These are phyloP conservation scores for Trichosporon sp. DNA, from an alignment of 1,284 basidiomycete species.

Conservation along the genomic window DNA sequence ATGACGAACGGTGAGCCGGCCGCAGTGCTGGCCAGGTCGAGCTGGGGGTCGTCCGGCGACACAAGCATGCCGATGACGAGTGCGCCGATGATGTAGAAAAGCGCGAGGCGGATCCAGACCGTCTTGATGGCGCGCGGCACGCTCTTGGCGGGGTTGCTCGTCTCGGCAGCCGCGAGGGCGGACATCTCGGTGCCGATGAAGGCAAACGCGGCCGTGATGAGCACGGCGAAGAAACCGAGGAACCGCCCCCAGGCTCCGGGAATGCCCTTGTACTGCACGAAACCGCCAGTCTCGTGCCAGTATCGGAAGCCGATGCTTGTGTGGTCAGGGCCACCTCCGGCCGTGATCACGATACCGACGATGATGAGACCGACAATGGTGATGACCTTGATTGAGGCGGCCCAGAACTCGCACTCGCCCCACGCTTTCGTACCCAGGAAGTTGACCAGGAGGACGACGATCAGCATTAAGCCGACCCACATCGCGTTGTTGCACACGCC, in stretches of 20 bases:
- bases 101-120: constrained; percentile 67
- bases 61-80: constrained; percentile 75
- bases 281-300: constrained; percentile 59
- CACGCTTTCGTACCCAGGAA: constrained; percentile 37
- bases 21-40: constrained; percentile 65
- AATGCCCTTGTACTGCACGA: constrained; percentile 56
- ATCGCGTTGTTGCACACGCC: constrained; percentile 58
- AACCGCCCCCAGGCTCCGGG: constrained; percentile 57
- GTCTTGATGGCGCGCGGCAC: constrained; percentile 74
- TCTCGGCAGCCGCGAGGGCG: constrained; percentile 57
- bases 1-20: constrained; percentile 80
- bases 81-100: constrained; percentile 66
- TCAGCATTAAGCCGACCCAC: constrained; percentile 43
- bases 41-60: constrained; percentile 65
- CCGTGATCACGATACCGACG: constrained; percentile 66
- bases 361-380: constrained; percentile 65
- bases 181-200: constrained; percentile 50
- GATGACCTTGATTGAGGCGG: constrained; percentile 74
- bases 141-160: constrained; percentile 68
- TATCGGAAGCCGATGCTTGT: constrained; percentile 57
- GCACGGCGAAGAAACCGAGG: constrained; percentile 34
- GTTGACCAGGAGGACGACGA: constrained; percentile 64
- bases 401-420: constrained; percentile 57
- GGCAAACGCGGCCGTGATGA: constrained; percentile 29
- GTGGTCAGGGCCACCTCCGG: constrained; percentile 56